Conservation (phyloP, 129 eudicot genomes). For the Ambrosia artemisiifolia region DNA sequence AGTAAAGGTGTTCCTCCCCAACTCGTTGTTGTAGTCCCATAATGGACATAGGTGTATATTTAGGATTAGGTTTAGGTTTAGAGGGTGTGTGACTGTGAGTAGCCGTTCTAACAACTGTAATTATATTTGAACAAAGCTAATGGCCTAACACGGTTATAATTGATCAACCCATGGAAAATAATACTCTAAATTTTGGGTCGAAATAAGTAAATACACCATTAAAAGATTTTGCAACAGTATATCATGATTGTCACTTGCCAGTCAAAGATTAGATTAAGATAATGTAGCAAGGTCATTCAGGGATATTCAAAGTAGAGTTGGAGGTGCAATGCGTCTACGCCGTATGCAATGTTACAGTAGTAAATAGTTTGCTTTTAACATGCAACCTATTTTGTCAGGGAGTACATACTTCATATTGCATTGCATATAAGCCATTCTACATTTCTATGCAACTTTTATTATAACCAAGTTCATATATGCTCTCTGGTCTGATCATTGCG, state of each 20-base stretch:
- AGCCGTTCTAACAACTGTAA: no score
- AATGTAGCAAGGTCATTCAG: not conserved
- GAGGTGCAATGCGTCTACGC: not conserved
- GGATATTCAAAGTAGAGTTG: not conserved
- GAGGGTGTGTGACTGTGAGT: no score
- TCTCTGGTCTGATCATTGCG: not conserved
- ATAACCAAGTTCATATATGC: not conserved
- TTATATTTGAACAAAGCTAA: slow-evolving; percentile 1
- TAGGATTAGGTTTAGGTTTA: no score
- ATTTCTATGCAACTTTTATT: not conserved
- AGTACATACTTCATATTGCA: not conserved
- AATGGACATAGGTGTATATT: no score
- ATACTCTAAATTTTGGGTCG: not conserved
- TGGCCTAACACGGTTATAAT: not conserved
- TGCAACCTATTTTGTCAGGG: slow-evolving; percentile 1
- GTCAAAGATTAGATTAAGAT: not conserved
- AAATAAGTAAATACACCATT: no score
- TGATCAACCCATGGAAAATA: not conserved
- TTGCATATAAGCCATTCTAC: not conserved
- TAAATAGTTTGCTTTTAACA: not conserved
- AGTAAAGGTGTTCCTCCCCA: no score
- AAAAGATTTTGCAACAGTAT: not conserved
- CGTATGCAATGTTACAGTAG: no score
- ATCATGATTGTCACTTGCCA: not conserved
- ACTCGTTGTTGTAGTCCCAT: no score